Conservation (phyloP, 345 rosid genomes). For the Gossypium bickii region DNA sequence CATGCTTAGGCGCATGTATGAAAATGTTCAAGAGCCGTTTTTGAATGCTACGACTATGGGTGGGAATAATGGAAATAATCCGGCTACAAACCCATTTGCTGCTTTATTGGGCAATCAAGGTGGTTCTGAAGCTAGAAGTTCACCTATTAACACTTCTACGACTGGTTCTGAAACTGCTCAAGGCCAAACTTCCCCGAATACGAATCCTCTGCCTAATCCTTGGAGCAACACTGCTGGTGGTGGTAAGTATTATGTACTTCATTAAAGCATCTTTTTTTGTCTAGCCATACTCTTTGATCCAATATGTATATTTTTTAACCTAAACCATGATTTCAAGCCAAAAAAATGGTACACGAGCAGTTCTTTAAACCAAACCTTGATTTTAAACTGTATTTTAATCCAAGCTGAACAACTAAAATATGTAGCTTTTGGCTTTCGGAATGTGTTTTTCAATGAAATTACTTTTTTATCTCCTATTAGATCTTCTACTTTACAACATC, state of each 20-base stretch:
- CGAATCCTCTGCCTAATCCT: constrained; percentile 85
- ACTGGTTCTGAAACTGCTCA: constrained; percentile 42
- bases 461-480: no score
- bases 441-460: no score
- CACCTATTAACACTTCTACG: constrained; percentile 40
- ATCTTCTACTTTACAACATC: no score
- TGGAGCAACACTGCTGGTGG: constrained; percentile 56
- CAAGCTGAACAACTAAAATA: no score
- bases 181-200: constrained; percentile 60
- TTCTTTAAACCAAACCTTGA: no score
- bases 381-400: no score
- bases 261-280: neutral
- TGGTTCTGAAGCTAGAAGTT: constrained; percentile 38
- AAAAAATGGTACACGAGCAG: no score
- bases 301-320: neutral
- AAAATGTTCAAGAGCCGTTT: constrained; percentile 85
- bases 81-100: constrained; percentile 54
- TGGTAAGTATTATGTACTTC: constrained; percentile 28
- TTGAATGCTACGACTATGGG: constrained; percentile 74
- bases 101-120: constrained; percentile 56
- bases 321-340: no score
- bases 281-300: constrained; percentile 3
- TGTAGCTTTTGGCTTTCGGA: no score
- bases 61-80: constrained; percentile 47
- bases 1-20: constrained; percentile 92